phyloP scores from a whole-genome alignment of 176 grass and related monocot genomes.

The Triticum aestivum region IWGSC_CS_RefSeq_v2.1 NC_057798.1:15470903-15471402 shows the following conservation, averaged over 20 bases:
- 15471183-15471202: too few relatives aligned
- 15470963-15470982: neutral
- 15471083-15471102: too few relatives aligned
- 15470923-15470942: slow-evolving; percentile 15
- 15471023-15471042: neutral
- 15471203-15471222: too few relatives aligned
- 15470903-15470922: neutral
- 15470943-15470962: slow-evolving; percentile 1
- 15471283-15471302: neutral
- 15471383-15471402: too few relatives aligned
- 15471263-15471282: neutral
- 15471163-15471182: too few relatives aligned
- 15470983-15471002: neutral
- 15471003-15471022: neutral
- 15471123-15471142: too few relatives aligned
- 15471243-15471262: too few relatives aligned
- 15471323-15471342: neutral
- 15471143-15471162: too few relatives aligned
- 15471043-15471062: neutral
- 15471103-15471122: too few relatives aligned
- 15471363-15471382: too few relatives aligned
- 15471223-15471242: too few relatives aligned
- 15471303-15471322: neutral
- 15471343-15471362: neutral
- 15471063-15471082: too few relatives aligned